Conservation (phyloP, 768 basidiomycete species). For the Clitopilus passeckerianus region DNA sequence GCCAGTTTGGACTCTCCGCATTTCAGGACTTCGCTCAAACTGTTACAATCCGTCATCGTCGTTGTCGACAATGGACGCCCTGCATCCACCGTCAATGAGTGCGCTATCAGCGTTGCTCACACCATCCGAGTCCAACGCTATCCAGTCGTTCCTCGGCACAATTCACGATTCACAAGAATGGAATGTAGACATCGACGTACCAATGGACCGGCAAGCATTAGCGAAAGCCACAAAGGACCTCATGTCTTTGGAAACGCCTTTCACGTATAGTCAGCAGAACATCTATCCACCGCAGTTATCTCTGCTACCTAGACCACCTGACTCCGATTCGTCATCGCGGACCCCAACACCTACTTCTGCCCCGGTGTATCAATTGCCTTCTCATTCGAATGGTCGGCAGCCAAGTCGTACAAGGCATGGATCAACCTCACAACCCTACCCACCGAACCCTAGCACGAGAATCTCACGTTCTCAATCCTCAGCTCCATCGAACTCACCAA, state of each 20-base stretch:
- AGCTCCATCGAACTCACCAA: not conserved
- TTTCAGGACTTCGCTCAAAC: not conserved
- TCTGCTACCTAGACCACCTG: slow-evolving; percentile 9
- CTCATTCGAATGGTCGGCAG: slow-evolving; percentile 2
- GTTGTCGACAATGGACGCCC: slow-evolving; percentile 9
- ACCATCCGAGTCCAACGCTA: slow-evolving; percentile 59
- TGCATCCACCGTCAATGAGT: slow-evolving; percentile 7
- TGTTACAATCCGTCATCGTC: slow-evolving; percentile 3
- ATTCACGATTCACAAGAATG: slow-evolving; percentile 42
- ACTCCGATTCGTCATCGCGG: slow-evolving; percentile 15
- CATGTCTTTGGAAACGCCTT: slow-evolving; percentile 55
- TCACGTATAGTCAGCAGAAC: not conserved
- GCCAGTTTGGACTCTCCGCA: not conserved
- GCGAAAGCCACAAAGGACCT: slow-evolving; percentile 81
- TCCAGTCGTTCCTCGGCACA: slow-evolving; percentile 63
- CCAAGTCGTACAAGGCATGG: not conserved
- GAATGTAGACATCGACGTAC: slow-evolving; percentile 37
- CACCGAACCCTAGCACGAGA: not conserved
- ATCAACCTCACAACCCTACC: slow-evolving; percentile 3
- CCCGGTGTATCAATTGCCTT: slow-evolving; percentile 9
- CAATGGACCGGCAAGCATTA: slow-evolving; percentile 59
- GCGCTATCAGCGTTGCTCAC: slow-evolving; percentile 46
- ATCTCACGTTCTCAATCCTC: not conserved
- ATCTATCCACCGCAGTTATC: slow-evolving; percentile 1
- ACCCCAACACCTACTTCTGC: slow-evolving; percentile 17